Conservation (phyloP, 1,284 basidiomycete species). For the Ceratobasidium sp. region DNA sequence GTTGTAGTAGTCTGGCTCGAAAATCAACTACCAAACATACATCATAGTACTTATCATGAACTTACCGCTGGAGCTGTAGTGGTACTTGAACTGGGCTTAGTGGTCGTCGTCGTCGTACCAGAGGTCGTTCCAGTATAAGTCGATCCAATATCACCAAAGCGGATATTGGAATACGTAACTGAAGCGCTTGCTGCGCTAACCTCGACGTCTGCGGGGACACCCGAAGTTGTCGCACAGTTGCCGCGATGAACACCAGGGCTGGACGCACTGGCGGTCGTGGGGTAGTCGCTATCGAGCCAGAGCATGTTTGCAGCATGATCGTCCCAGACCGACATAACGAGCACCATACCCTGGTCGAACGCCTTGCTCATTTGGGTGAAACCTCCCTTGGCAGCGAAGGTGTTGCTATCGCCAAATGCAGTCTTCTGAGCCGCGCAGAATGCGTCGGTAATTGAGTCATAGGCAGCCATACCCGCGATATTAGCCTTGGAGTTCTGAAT, state of each 20-base stretch:
- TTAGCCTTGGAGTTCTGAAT: slow-evolving; percentile 65
- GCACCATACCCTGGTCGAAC: slow-evolving; percentile 66
- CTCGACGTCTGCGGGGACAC: slow-evolving; percentile 50
- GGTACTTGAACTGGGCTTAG: neutral
- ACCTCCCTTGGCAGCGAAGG: slow-evolving; percentile 65
- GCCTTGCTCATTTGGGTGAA: slow-evolving; percentile 64
- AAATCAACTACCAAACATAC: too few species aligned
- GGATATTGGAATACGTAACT: slow-evolving; percentile 30
- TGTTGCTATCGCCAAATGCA: slow-evolving; percentile 63
- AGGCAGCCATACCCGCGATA: slow-evolving; percentile 56
- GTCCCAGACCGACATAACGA: slow-evolving; percentile 71
- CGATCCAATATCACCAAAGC: slow-evolving; percentile 47
- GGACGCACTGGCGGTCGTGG: slow-evolving; percentile 56
- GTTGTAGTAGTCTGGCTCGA: too few species aligned
- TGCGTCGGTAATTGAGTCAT: slow-evolving; percentile 51
- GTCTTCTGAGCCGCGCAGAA: slow-evolving; percentile 64
- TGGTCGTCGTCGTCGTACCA: slow-evolving; percentile 9
- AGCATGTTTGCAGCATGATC: slow-evolving; percentile 71
- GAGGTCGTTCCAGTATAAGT: slow-evolving; percentile 40
- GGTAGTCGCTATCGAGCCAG: slow-evolving; percentile 72
- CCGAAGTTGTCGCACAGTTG: slow-evolving; percentile 12
- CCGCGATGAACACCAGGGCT: slow-evolving; percentile 46
- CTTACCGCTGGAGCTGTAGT: too few species aligned
- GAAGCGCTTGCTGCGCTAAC: slow-evolving; percentile 50
- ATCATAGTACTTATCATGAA: too few species aligned